A percentile compares a stretch with the other conserved stretches of the same genome.
Evolutionary conservation across 495 filamentous ascomycete genomes (phyloP).

Genomic region (Aspergillus nanangensis): DNA sequence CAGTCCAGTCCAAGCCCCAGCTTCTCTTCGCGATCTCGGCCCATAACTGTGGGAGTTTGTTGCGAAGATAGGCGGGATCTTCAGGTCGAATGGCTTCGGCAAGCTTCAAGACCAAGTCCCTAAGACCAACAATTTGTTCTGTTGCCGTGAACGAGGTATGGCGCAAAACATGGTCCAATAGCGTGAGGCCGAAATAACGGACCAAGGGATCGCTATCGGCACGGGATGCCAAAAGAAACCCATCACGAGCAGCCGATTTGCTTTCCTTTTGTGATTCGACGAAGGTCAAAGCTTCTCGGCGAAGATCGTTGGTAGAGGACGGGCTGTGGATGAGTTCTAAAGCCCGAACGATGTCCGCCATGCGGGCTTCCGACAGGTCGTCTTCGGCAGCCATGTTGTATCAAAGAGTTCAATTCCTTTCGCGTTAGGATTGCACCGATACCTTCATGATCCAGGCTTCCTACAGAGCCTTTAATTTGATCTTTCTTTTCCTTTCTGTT

Average conservation of each 20-base stretch:
- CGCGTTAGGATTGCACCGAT: neutral
- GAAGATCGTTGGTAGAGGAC: slow-evolving; percentile 75
- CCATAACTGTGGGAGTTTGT: slow-evolving; percentile 95
- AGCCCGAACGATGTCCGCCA: slow-evolving; percentile 67
- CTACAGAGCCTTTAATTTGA: neutral
- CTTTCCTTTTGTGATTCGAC: slow-evolving; percentile 79
- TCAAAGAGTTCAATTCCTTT: slow-evolving; percentile 1
- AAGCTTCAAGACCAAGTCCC: slow-evolving; percentile 70
- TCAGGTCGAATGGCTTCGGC: slow-evolving; percentile 65
- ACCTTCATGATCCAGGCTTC: slow-evolving; percentile 6
- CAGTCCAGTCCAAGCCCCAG: slow-evolving; percentile 87
- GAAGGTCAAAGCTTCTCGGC: slow-evolving; percentile 74
- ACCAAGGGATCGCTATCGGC: slow-evolving; percentile 69
- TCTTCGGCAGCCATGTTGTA: slow-evolving; percentile 35
- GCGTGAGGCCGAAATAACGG: slow-evolving; percentile 86
- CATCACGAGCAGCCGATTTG: slow-evolving; percentile 73
- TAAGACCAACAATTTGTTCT: slow-evolving; percentile 60
- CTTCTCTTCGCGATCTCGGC: slow-evolving; percentile 88
- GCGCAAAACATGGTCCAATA: slow-evolving; percentile 82
- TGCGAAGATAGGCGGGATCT: slow-evolving; percentile 81
- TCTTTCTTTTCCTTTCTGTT: neutral
- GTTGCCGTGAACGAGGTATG: slow-evolving; percentile 69
- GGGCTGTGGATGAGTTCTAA: slow-evolving; percentile 82
- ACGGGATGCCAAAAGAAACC: slow-evolving; percentile 77
- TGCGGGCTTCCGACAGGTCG: slow-evolving; percentile 34